A percentile compares a stretch with the other conserved stretches of the same genome.
Conservation (phyloP, 331 rosid species). For the Acacia concinna region DNA sequence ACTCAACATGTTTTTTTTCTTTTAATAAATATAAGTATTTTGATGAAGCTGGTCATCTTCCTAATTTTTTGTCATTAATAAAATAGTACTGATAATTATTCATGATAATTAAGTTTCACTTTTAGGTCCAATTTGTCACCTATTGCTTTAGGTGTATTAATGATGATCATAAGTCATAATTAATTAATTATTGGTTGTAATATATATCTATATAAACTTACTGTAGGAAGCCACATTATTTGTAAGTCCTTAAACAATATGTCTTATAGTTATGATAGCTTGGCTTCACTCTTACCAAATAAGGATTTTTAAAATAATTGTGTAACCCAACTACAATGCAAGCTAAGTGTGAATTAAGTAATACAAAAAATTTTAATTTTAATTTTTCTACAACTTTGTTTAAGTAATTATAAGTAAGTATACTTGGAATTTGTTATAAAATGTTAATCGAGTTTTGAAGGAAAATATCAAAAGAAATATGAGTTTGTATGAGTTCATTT, state of each 20-base stretch:
- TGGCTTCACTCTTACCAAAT: too few species aligned
- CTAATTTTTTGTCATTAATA: neutral
- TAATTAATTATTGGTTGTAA: too few species aligned
- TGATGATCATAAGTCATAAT: too few species aligned
- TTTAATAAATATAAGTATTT: neutral
- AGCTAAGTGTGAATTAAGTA: too few species aligned
- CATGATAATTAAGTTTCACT: neutral
- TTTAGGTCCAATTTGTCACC: neutral
- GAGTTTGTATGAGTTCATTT: too few species aligned
- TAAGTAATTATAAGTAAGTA: too few species aligned
- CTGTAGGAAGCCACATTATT: neutral
- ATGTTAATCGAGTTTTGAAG: neutral
- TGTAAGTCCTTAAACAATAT: neutral
- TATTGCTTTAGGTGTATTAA: neutral
- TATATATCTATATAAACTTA: too few species aligned
- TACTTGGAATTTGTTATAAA: too few species aligned
- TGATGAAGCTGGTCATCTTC: neutral
- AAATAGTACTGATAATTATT: neutral
- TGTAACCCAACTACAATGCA: too few species aligned
- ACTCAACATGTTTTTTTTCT: neutral
- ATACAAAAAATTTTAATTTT: too few species aligned
- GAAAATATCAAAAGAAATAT: neutral
- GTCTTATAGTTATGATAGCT: neutral
- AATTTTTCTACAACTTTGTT: neutral
- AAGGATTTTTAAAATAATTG: too few species aligned